Percentiles rank a stretch among this genome's conserved stretches.
These are phyloP conservation scores for Tylopilus rubrobrunneus DNA, from an alignment of 768 basidiomycete species.

Conservation along the genomic window DNA sequence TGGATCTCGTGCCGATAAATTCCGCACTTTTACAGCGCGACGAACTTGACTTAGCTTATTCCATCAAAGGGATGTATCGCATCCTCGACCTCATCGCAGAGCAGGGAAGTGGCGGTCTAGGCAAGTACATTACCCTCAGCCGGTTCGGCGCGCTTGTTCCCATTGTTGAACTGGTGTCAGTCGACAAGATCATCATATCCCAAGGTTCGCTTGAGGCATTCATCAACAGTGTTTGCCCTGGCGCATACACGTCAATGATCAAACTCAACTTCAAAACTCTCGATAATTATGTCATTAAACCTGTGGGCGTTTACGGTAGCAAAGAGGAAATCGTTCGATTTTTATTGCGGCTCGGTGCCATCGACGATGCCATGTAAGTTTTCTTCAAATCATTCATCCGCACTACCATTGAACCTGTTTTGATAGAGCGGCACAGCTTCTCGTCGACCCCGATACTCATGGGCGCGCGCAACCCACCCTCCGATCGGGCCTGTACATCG, in stretches of 20 bases:
- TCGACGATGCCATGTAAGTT: slow-evolving; percentile 41
- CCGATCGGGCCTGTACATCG: slow-evolving; percentile 22
- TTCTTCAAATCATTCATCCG: background rate
- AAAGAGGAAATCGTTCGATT: slow-evolving; percentile 47
- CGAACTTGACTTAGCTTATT: slow-evolving; percentile 21
- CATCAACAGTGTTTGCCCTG: slow-evolving; percentile 45
- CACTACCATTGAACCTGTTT: background rate
- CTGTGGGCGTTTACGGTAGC: slow-evolving; percentile 57
- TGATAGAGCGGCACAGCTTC: slow-evolving; percentile 14
- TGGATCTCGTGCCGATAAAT: background rate
- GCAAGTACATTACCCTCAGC: slow-evolving; percentile 27
- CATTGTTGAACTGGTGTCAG: slow-evolving; percentile 26
- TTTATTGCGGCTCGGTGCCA: slow-evolving; percentile 32
- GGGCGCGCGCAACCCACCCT: slow-evolving; percentile 10
- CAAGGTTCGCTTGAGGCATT: slow-evolving; percentile 47
- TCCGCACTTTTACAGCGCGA: slow-evolving; percentile 1
- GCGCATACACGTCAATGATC: slow-evolving; percentile 51
- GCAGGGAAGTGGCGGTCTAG: slow-evolving; percentile 47
- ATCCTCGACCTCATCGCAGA: slow-evolving; percentile 54
- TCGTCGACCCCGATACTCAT: slow-evolving; percentile 7
- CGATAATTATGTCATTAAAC: slow-evolving; percentile 43
- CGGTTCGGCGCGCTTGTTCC: background rate
- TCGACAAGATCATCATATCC: slow-evolving; percentile 61
- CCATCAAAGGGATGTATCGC: slow-evolving; percentile 46
- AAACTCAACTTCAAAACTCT: slow-evolving; percentile 54